These are phyloP conservation scores for Dryas integrifolia DNA, from an alignment of 331 rosid genomes.

Conservation along the genomic window DNA sequence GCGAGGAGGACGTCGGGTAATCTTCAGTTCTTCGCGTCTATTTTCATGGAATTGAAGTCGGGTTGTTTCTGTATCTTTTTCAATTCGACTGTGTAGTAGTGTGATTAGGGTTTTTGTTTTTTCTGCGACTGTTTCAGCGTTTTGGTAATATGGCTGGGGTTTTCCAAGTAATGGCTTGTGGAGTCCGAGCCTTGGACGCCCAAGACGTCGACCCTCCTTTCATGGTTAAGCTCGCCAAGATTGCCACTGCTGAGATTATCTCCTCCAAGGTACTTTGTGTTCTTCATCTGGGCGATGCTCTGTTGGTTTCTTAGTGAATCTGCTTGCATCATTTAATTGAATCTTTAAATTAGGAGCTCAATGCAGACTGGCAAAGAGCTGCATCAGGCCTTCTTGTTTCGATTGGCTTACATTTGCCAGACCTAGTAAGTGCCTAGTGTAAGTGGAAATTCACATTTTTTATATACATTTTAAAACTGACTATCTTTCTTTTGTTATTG, in stretches of 20 bases:
- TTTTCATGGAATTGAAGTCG: constrained; percentile 7
- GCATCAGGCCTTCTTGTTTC: constrained; percentile 89
- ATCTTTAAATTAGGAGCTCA: constrained; percentile 61
- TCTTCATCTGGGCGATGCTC: not conserved
- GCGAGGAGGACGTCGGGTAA: constrained; percentile 91
- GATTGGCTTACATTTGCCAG: constrained; percentile 87
- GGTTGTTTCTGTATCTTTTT: not conserved
- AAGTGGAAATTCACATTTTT: not conserved
- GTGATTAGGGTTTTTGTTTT: not conserved
- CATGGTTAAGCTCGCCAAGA: constrained; percentile 85
- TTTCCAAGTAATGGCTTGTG: constrained; percentile 90
- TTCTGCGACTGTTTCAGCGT: constrained; percentile 47
- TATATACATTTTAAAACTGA: not conserved
- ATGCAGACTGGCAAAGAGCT: constrained; percentile 90
- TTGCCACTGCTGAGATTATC: constrained; percentile 80
- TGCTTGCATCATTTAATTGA: constrained; percentile 14
- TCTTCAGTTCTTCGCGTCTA: not conserved
- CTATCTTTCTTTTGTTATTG: not conserved
- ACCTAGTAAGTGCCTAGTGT: constrained; percentile 61
- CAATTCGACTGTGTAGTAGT: not conserved
- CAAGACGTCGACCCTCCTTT: constrained; percentile 65
- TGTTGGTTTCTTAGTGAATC: not conserved
- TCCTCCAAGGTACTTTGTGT: constrained; percentile 69
- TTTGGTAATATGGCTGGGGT: constrained; percentile 96
- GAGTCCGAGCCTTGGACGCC: constrained; percentile 67